Evolutionary conservation across 78 protist species (phyloP).

Genomic region (Paratrimastix pyriformis): DNA sequence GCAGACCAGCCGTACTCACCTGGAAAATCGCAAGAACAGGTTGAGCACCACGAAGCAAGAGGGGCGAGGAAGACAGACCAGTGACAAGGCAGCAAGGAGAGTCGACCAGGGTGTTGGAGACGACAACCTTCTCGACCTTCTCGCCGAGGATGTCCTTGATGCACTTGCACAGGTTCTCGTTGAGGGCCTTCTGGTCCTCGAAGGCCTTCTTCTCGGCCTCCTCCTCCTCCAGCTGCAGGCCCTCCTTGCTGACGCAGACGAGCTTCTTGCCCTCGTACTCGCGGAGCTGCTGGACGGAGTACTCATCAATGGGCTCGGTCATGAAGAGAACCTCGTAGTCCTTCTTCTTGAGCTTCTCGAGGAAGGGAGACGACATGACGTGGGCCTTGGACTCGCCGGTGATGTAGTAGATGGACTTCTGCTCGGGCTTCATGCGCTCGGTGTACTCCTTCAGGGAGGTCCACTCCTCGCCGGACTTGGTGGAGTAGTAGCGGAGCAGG

Average conservation of each 20-base stretch:
- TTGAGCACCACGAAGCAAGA: too few relatives aligned
- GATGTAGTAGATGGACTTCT: constrained; percentile 97
- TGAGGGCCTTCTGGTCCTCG: constrained; percentile 77
- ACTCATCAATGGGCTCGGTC: constrained; percentile 99
- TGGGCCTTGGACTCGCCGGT: constrained; percentile 86
- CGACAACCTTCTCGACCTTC: constrained; percentile 94
- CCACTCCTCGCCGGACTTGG: constrained; percentile 83
- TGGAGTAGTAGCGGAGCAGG: constrained; percentile 88
- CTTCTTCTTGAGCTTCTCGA: constrained; percentile 67
- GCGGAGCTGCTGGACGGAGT: constrained; percentile 93
- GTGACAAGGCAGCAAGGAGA: constrained; percentile 95
- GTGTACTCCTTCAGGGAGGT: constrained; percentile 95
- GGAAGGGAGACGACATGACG: constrained; percentile 84
- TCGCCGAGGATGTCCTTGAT: constrained; percentile 97
- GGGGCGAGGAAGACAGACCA: too few relatives aligned
- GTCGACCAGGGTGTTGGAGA: constrained; percentile 73
- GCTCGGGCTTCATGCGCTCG: constrained; percentile 92
- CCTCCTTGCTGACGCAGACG: constrained; percentile 96
- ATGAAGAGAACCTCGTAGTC: constrained; percentile 92
- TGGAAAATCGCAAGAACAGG: too few relatives aligned
- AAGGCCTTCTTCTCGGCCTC: constrained; percentile 84
- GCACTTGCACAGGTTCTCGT: constrained; percentile 80
- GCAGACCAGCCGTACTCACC: constrained; percentile 97
- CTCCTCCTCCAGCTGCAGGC: constrained; percentile 75
- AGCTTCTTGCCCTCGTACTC: constrained; percentile 97